Conservation (phyloP, 2,329 filamentous ascomycete species). For the Aspergillus sp. region DNA sequence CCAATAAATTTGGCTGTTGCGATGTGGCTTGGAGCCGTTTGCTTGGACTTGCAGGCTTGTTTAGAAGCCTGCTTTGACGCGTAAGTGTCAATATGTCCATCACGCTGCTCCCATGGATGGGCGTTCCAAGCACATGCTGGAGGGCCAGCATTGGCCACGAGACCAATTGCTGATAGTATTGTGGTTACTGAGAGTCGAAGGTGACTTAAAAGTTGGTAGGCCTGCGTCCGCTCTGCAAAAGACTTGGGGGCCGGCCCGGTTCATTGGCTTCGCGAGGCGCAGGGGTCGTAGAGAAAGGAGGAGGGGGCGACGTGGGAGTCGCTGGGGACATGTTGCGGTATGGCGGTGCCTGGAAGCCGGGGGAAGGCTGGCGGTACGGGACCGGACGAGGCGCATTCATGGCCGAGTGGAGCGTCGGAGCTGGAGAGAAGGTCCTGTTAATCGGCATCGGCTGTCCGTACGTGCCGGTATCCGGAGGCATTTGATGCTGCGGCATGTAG, state of each 20-base stretch:
- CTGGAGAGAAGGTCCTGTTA: conserved; percentile 1
- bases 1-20: not conserved
- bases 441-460: conserved; percentile 1
- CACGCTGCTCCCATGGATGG: not conserved
- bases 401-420: conserved; percentile 18
- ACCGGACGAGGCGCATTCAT: conserved; percentile 20
- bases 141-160: not conserved
- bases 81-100: not conserved
- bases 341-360: conserved; percentile 18
- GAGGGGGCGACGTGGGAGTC: conserved; percentile 32
- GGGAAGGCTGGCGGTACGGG: conserved; percentile 26
- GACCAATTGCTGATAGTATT: not conserved
- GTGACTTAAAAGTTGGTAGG: conserved; percentile 40
- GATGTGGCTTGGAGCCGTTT: not conserved
- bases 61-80: not conserved
- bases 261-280: conserved; percentile 23
- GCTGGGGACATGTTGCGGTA: conserved; percentile 26
- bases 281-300: conserved; percentile 29
- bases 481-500: conserved; percentile 21
- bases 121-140: not conserved
- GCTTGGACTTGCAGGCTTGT: not conserved
- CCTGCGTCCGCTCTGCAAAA: conserved; percentile 43
- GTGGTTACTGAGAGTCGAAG: conserved; percentile 24
- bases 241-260: conserved; percentile 41
- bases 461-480: not conserved